Base-by-base conservation (phyloP, 2,329 filamentous ascomycete species). In the Monilinia fructigena region DNA sequence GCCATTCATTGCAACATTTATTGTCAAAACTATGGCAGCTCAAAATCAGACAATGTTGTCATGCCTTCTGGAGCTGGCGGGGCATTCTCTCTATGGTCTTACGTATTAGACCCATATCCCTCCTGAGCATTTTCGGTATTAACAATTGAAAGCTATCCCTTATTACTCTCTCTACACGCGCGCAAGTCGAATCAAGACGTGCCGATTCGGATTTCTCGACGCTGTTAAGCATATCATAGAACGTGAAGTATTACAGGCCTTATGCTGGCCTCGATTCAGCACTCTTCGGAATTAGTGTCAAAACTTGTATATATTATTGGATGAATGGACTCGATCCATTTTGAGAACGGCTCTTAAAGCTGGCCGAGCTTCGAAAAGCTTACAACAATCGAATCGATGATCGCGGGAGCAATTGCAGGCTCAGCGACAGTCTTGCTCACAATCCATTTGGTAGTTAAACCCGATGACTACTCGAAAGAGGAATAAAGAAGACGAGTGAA, bases 221-320 rank as follows among this genome's bases (percentile, higher is more conserved):
- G 93, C 95, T 42, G 88, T 95, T 68, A 87, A 88, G 73, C 87
- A 88, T 74, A 98, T 99, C 77, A 85, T 99, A 70, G 90, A 93
- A 73, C 91, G 95, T 73, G 95, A 99, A 80, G 95, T 74, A 81
- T 97, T 66, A 82, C 86, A 2, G 95, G 95, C 42, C 87, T 99
- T 99, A 98, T 78, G 89, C 95, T 8, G 95, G 95, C 53, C 86
- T 99, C 68, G 92, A 96, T 78, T 96, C 91, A 69, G 95, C 95
- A 62, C 84, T 99, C 55, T 97, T 99, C 79, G 95, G 95, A 78
- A 98, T 99, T 82, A 95, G 91, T 79, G 89, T 99, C 73, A 99
- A 74, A 99, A 99, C 83, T 99, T 77, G 94, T 99, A 58, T 99
- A 99, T 99, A 99, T 82, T 99, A 98, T 84, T 99, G 92, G 94